Percentiles rank a stretch among this genome's conserved stretches.
phyloP scores from a whole-genome alignment of 805 yeast species.

The Spathaspora hagerdaliae region DNA sequence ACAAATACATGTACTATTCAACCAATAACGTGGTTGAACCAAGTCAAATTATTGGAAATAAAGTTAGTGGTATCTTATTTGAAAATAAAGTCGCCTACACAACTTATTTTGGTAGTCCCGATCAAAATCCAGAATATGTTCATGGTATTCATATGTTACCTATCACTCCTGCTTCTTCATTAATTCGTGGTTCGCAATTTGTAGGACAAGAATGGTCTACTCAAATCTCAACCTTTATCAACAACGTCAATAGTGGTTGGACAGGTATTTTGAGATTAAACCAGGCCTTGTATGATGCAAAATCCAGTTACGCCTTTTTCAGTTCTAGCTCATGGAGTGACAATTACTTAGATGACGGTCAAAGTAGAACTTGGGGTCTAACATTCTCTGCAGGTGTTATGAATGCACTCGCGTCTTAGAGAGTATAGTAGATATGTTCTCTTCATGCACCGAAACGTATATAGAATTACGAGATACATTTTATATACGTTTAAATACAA shows the following conservation, averaged over 20 bases:
- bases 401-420: slow-evolving; percentile 1
- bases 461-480: no score
- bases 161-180: slow-evolving; percentile 57
- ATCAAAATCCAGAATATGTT: slow-evolving; percentile 48
- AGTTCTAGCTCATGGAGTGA: slow-evolving; percentile 12
- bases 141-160: slow-evolving; percentile 83
- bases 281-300: slow-evolving; percentile 15
- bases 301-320: slow-evolving; percentile 14
- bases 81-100: slow-evolving; percentile 73
- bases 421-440: no score
- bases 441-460: no score
- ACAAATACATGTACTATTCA: slow-evolving; percentile 48
- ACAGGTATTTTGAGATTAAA: slow-evolving; percentile 42
- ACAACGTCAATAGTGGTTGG: slow-evolving; percentile 55
- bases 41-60: slow-evolving; percentile 46
- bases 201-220: slow-evolving; percentile 44
- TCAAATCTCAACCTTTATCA: slow-evolving; percentile 29
- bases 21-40: slow-evolving; percentile 47
- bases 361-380: slow-evolving; percentile 13
- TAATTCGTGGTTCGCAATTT: slow-evolving; percentile 48
- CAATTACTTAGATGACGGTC: slow-evolving; percentile 3
- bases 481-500: no score
- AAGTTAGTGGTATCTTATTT: slow-evolving; percentile 65
- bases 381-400: slow-evolving; percentile 14
- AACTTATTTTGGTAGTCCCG: slow-evolving; percentile 58